These are phyloP conservation scores for Allium cepa DNA, from an alignment of 106 monocot genomes.

Conservation along the genomic window DNA sequence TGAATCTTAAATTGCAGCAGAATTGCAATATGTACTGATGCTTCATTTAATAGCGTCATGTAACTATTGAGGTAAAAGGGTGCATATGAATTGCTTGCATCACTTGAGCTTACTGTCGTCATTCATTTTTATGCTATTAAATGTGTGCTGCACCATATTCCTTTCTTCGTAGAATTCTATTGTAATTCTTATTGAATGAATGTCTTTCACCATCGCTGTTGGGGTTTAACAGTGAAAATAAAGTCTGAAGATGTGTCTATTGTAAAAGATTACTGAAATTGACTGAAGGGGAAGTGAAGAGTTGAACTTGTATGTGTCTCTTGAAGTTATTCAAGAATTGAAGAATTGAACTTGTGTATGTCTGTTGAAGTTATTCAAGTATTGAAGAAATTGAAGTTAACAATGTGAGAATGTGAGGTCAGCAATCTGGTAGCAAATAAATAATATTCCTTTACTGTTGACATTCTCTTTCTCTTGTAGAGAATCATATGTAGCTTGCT, in stretches of 20 bases:
- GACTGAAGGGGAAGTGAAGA: constrained; percentile 22
- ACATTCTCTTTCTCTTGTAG: neutral
- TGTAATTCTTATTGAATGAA: constrained; percentile 10
- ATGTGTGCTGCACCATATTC: too few species aligned
- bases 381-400: constrained; percentile 60
- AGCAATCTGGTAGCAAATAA: constrained; percentile 41
- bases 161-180: neutral
- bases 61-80: too few species aligned
- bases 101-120: too few species aligned
- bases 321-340: constrained; percentile 54
- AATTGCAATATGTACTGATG: too few species aligned
- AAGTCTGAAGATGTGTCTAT: constrained; percentile 71
- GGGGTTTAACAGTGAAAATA: constrained; percentile 65
- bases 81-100: too few species aligned
- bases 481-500: neutral
- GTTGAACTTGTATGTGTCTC: constrained; percentile 4
- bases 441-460: constrained; percentile 5
- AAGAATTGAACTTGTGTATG: constrained; percentile 20
- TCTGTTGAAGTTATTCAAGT: constrained; percentile 50
- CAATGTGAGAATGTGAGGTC: constrained; percentile 77
- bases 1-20: too few species aligned
- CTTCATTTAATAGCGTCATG: too few species aligned
- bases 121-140: too few species aligned
- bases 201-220: constrained; percentile 45
- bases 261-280: constrained; percentile 48